Conservation (phyloP, 306 rosid species). For the Myrica gale region DNA sequence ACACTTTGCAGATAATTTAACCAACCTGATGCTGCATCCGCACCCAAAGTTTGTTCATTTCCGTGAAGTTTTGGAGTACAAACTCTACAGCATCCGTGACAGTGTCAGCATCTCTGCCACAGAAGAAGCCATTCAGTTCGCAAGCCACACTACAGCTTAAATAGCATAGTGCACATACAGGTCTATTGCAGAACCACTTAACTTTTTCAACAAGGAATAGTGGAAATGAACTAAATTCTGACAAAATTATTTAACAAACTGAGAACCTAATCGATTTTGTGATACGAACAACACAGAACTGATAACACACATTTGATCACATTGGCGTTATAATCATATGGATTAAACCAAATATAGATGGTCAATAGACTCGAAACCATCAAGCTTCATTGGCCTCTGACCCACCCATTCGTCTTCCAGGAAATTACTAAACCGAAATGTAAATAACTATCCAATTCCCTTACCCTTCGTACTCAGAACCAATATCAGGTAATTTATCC, state of each 20-base stretch:
- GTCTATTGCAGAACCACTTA: not conserved
- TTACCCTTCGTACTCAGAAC: constrained; percentile 67
- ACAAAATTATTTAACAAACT: not conserved
- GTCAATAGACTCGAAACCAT: not conserved
- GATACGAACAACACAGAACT: not conserved
- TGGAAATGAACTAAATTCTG: not conserved
- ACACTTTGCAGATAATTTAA: constrained; percentile 28
- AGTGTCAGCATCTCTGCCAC: constrained; percentile 55
- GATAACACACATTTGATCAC: not conserved
- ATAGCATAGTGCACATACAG: not conserved
- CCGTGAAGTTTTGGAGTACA: constrained; percentile 62
- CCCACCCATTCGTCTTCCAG: not conserved
- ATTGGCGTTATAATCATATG: not conserved
- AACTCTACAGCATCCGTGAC: constrained; percentile 60
- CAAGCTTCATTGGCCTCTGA: not conserved
- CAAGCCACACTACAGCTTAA: not conserved
- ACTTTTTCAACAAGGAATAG: not conserved
- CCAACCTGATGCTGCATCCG: constrained; percentile 76
- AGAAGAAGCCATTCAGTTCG: constrained; percentile 10
- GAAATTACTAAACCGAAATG: not conserved
- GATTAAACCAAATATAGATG: not conserved
- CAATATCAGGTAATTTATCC: constrained; percentile 63
- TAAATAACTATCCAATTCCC: constrained; percentile 15
- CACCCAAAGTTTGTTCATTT: constrained; percentile 70
- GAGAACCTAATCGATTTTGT: not conserved